A percentile compares a stretch with the other conserved stretches of the same genome.
These are phyloP conservation scores for Chaetomium tenue DNA, from an alignment of 495 filamentous ascomycete species.

Conservation along the genomic window DNA sequence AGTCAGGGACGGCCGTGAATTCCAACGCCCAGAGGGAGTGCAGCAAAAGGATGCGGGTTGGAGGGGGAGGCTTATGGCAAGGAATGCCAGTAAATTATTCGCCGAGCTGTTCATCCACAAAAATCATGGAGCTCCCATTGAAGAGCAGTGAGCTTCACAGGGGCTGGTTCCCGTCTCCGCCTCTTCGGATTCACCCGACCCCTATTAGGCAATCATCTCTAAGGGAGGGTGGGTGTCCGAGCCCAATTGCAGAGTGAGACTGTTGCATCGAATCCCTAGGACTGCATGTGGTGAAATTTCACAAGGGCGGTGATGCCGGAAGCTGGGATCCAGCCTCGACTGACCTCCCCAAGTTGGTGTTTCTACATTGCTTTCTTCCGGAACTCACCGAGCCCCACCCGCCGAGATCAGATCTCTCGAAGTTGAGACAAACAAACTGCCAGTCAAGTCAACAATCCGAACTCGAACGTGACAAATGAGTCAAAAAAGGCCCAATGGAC, in stretches of 20 bases:
- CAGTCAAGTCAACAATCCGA: background rate
- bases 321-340: constrained; percentile 4
- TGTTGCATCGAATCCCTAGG: constrained; percentile 3
- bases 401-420: background rate
- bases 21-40: constrained; percentile 9
- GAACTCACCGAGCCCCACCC: background rate
- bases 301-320: constrained; percentile 19
- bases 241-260: constrained; percentile 12
- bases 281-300: constrained; percentile 8
- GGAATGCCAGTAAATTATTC: constrained; percentile 16
- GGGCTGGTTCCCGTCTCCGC: background rate
- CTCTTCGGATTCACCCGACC: constrained; percentile 13
- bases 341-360: background rate
- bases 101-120: constrained; percentile 8
- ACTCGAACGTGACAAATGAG: background rate
- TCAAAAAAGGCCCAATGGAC: background rate
- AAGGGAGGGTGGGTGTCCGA: background rate
- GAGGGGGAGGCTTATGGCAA: background rate
- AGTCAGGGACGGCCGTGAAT: constrained; percentile 5
- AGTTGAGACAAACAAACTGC: background rate
- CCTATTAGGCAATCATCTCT: constrained; percentile 20
- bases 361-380: background rate
- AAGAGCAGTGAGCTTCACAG: background rate
- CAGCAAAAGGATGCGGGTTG: background rate
- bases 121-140: background rate